Conservation (phyloP, 179 eudicot species). For the Amaranthus tricolor region DNA sequence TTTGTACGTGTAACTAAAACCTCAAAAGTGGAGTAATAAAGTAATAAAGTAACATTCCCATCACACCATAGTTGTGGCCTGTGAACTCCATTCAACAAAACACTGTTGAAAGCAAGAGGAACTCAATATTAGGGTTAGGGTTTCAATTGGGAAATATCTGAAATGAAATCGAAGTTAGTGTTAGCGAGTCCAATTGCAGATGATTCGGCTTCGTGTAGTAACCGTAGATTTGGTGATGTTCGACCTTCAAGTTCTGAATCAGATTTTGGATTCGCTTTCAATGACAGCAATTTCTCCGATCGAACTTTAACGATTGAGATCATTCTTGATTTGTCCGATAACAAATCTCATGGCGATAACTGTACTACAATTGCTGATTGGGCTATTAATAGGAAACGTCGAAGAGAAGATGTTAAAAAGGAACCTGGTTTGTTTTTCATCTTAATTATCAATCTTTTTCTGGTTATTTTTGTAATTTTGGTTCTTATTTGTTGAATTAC, state of each 20-base stretch:
- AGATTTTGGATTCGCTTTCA: slow-evolving; percentile 31
- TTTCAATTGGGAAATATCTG: neutral
- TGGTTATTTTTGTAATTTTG: neutral
- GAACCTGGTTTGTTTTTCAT: slow-evolving; percentile 25
- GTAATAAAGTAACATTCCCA: no score
- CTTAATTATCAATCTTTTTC: neutral
- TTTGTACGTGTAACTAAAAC: no score
- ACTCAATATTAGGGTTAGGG: slow-evolving; percentile 20
- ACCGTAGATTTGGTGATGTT: neutral
- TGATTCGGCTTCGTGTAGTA: slow-evolving; percentile 1
- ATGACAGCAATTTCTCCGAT: slow-evolving; percentile 36
- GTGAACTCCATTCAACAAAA: no score
- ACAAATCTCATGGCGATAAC: slow-evolving; percentile 27
- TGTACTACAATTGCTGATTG: slow-evolving; percentile 30
- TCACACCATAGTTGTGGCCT: no score
- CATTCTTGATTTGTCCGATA: slow-evolving; percentile 26
- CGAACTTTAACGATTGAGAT: slow-evolving; percentile 34
- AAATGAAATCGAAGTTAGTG: slow-evolving; percentile 15
- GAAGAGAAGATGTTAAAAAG: slow-evolving; percentile 26
- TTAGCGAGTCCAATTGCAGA: slow-evolving; percentile 2
- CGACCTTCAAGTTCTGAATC: slow-evolving; percentile 18
- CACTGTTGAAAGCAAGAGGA: no score
- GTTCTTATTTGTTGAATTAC: neutral
- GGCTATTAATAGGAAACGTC: slow-evolving; percentile 33
- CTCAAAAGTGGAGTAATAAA: no score